Conservation (phyloP, 495 filamentous ascomycete genomes). For the Lophium mytilinum region DNA sequence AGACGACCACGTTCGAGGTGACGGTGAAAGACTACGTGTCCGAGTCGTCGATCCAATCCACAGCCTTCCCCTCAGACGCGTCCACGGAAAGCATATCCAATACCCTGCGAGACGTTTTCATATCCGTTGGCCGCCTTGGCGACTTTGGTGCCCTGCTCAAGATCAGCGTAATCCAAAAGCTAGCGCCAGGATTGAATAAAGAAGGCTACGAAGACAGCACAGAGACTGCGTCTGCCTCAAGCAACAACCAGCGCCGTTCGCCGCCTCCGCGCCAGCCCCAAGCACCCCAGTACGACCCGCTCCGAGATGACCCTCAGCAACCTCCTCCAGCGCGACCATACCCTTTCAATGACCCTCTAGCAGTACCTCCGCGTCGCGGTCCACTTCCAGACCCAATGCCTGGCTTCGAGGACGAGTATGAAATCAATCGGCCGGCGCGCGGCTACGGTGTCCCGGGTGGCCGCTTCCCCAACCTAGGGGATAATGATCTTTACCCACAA, state of each 20-base stretch:
- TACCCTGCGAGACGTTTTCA: slow-evolving; percentile 62
- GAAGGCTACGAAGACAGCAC: slow-evolving; percentile 61
- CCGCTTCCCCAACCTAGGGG: slow-evolving; percentile 60
- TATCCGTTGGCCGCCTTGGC: slow-evolving; percentile 55
- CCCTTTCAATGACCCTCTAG: slow-evolving; percentile 62
- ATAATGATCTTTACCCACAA: slow-evolving; percentile 78
- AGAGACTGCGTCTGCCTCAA: neutral
- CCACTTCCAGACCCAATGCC: slow-evolving; percentile 58
- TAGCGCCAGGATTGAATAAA: slow-evolving; percentile 65
- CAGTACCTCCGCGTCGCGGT: slow-evolving; percentile 53
- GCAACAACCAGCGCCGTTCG: neutral
- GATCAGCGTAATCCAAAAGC: slow-evolving; percentile 68
- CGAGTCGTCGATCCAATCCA: slow-evolving; percentile 48
- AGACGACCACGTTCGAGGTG: slow-evolving; percentile 69
- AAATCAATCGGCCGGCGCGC: slow-evolving; percentile 62
- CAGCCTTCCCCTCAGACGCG: slow-evolving; percentile 23
- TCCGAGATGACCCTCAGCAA: slow-evolving; percentile 41
- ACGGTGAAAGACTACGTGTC: slow-evolving; percentile 69
- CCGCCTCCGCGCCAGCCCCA: slow-evolving; percentile 21
- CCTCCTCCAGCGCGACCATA: slow-evolving; percentile 55
- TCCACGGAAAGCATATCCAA: slow-evolving; percentile 25
- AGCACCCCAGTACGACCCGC: slow-evolving; percentile 37
- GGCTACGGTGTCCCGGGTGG: slow-evolving; percentile 43
- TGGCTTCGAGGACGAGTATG: slow-evolving; percentile 89
- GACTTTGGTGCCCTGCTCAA: slow-evolving; percentile 65